Conservation (phyloP, 1,139 yeast genomes). For the Maudiozyma humilis region DNA sequence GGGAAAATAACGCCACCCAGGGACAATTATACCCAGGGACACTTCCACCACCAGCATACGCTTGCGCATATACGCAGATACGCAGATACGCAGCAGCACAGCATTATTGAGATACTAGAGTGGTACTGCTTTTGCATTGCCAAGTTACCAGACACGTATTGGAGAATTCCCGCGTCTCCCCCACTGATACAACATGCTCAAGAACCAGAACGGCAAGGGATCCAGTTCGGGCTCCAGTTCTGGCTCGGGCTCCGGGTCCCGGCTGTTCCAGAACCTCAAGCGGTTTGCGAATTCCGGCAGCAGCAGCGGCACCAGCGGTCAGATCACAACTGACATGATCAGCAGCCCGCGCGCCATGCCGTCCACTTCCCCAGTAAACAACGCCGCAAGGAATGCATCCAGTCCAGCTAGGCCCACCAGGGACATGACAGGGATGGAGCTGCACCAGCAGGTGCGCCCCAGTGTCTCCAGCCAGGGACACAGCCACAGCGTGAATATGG, state of each 20-base stretch:
- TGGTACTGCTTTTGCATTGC: too few species aligned
- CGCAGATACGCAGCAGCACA: too few species aligned
- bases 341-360: constrained; percentile 4
- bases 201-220: constrained; percentile 4
- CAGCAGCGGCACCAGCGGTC: background rate
- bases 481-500: background rate
- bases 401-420: constrained; percentile 9
- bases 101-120: too few species aligned
- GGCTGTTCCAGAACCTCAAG: constrained; percentile 16
- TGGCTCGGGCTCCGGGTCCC: constrained; percentile 10
- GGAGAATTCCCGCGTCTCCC: too few species aligned
- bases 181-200: constrained; percentile 1
- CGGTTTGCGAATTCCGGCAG: constrained; percentile 11
- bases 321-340: background rate
- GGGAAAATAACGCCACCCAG: too few species aligned
- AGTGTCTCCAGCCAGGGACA: background rate
- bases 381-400: background rate
- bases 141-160: too few species aligned
- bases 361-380: background rate
- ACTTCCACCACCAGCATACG: too few species aligned
- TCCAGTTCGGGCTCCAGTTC: constrained; percentile 10
- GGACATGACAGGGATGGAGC: background rate
- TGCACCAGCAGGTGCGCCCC: background rate
- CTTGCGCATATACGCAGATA: too few species aligned
- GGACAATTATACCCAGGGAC: too few species aligned